Evolutionary conservation across 202 grass and related monocot genomes (phyloP), one percentile per base, ranked within the genome.

Genomic region (Zizania palustris): DNA sequence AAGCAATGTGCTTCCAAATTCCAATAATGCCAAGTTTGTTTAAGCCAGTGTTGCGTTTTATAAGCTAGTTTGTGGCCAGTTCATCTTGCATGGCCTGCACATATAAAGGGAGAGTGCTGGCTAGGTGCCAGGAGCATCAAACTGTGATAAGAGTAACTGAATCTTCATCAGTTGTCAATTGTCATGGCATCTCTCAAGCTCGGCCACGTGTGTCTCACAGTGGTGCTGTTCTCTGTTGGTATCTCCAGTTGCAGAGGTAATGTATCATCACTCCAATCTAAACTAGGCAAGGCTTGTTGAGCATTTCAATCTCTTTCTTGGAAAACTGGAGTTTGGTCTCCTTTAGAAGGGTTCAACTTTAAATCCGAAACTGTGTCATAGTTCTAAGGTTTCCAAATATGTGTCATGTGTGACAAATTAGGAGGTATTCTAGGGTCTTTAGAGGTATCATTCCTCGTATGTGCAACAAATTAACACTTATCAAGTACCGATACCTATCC

Each of bases 191-290:
- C 64, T 49, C 22, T 91, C 57, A 76, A 76, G 73, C 48, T 83
- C 1, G 45, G 19, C 5, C 44, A 83, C 22, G 7, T 93, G 21
- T 66, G 65, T 20, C 77, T 83, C 42, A 43, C 6, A 11, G 48
- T 55, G 15, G 76, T 70, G 39, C 11, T 96, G 50, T n/a, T 88
- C 42, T 84, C 59, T 60, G 81, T 71, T n/a, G 20, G 22, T 69
- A 65, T 79, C 69, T 68, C 80, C 61, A 70, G 75, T 40, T 87
- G 89, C 65, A 79, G 79, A 83, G 88, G 92, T 95, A 86, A 65
- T 22, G 14, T 33, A 15, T 3, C 37, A 34, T 66, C 34, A 73
- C 1, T 73, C 28, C n/a, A 20, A 3, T 15, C 5, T 0, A 41
- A 6, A n/a, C n/a, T n/a, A n/a, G n/a, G n/a, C n/a, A n/a, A n/a